Evolutionary conservation across 129 eudicot species (phyloP).

Genomic region (Escallonia rubra): DNA sequence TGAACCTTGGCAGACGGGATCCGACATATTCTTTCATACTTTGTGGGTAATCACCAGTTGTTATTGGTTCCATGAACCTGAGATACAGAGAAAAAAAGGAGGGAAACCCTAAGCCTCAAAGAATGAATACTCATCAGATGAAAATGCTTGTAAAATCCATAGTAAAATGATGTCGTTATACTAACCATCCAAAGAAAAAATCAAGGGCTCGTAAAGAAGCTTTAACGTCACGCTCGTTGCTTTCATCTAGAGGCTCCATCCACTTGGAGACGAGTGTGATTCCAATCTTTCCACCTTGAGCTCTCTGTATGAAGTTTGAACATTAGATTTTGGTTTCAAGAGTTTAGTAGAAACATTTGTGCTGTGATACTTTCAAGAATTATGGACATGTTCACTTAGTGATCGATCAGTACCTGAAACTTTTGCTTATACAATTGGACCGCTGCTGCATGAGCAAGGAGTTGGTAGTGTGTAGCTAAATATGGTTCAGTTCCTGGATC

Average conservation of each 20-base stretch:
- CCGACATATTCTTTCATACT: conserved; percentile 13
- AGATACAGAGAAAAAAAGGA: neutral
- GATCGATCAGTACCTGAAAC: conserved; percentile 2
- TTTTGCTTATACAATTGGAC: conserved; percentile 3
- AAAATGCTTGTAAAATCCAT: neutral
- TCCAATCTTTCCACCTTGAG: conserved; percentile 25
- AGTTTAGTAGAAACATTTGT: neutral
- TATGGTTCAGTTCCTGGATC: conserved; percentile 9
- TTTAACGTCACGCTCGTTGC: neutral
- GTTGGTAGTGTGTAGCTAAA: neutral
- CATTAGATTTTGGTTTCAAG: neutral
- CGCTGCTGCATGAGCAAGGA: conserved; percentile 14
- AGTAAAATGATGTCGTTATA: neutral
- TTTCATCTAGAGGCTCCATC: conserved; percentile 4
- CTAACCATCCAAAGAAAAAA: conserved; percentile 22
- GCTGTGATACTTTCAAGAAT: no score
- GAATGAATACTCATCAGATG: neutral
- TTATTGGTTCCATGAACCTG: conserved; percentile 43
- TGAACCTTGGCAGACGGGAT: conserved; percentile 26
- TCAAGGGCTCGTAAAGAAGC: conserved; percentile 17
- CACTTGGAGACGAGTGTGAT: conserved; percentile 13
- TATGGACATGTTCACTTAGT: no score
- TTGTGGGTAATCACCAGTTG: conserved; percentile 23
- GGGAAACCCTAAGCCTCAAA: neutral
- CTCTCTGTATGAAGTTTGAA: neutral